These are phyloP conservation scores for Osmozyma mogii DNA, from an alignment of 805 yeast species.

Conservation along the genomic window DNA sequence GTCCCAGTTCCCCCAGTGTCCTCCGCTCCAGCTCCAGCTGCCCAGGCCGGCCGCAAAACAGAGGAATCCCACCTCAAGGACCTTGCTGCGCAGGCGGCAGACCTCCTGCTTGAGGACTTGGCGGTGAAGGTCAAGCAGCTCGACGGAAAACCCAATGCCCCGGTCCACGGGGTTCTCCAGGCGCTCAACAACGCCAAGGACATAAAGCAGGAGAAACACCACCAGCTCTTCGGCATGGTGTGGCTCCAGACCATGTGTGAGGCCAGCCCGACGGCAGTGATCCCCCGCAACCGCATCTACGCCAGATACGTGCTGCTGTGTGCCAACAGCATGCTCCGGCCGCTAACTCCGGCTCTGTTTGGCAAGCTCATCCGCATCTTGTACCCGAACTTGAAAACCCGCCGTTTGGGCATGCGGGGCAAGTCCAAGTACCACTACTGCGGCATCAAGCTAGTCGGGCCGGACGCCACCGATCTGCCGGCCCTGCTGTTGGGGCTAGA, in stretches of 20 bases:
- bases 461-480: no score
- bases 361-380: constrained; percentile 39
- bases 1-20: neutral
- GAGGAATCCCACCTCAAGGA: constrained; percentile 6
- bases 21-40: constrained; percentile 1
- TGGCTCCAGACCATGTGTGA: constrained; percentile 71
- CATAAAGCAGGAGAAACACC: constrained; percentile 42
- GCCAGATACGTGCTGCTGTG: constrained; percentile 34
- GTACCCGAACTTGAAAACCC: constrained; percentile 50
- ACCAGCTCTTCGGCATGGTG: constrained; percentile 75
- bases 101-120: constrained; percentile 6
- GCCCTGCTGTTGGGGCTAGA: constrained; percentile 6
- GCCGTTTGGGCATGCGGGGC: constrained; percentile 53
- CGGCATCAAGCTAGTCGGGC: neutral
- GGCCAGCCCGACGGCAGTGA: constrained; percentile 32
- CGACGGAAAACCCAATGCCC: constrained; percentile 4
- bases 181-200: constrained; percentile 4
- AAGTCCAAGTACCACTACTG: constrained; percentile 9
- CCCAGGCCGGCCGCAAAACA: constrained; percentile 5
- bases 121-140: constrained; percentile 8
- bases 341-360: constrained; percentile 70
- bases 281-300: constrained; percentile 35
- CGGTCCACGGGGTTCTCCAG: constrained; percentile 5
- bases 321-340: constrained; percentile 36
- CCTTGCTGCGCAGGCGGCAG: constrained; percentile 3